Conservation (phyloP, 768 basidiomycete genomes). For the Candolleomyces eurysporus region DNA sequence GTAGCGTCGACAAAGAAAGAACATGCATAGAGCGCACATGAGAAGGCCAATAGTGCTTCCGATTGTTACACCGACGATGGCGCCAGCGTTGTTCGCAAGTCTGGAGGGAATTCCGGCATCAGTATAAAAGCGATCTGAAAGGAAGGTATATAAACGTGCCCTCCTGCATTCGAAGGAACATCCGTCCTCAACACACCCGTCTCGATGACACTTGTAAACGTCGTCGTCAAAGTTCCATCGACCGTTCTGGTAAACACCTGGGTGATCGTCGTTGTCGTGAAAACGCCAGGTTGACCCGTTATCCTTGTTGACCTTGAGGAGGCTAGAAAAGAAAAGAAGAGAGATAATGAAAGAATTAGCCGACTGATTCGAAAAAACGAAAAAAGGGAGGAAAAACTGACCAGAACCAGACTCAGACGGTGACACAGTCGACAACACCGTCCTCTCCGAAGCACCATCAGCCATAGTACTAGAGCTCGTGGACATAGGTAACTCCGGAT, state of each 20-base stretch:
- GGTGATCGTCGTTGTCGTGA: background rate
- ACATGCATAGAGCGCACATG: background rate
- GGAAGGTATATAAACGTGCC: background rate
- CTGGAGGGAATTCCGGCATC: background rate
- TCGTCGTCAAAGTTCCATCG: background rate
- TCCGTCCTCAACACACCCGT: constrained; percentile 4
- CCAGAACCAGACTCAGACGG: no score
- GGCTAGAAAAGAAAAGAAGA: no score
- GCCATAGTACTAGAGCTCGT: no score
- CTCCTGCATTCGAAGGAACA: background rate
- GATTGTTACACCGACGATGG: constrained; percentile 2
- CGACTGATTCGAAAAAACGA: no score
- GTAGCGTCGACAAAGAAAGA: constrained; percentile 1
- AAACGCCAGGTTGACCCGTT: background rate
- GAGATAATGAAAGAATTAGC: no score
- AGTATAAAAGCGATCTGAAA: background rate
- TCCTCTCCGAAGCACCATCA: no score
- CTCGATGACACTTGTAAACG: constrained; percentile 1
- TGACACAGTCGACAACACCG: no score
- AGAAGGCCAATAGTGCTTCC: background rate
- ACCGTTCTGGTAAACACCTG: background rate
- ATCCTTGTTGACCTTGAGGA: no score
- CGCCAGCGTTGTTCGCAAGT: background rate
- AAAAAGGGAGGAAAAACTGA: no score
- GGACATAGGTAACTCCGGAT: no score